Evolutionary conservation across 495 filamentous ascomycete genomes (phyloP).

Genomic region (Aspergillus olivimuriae): DNA sequence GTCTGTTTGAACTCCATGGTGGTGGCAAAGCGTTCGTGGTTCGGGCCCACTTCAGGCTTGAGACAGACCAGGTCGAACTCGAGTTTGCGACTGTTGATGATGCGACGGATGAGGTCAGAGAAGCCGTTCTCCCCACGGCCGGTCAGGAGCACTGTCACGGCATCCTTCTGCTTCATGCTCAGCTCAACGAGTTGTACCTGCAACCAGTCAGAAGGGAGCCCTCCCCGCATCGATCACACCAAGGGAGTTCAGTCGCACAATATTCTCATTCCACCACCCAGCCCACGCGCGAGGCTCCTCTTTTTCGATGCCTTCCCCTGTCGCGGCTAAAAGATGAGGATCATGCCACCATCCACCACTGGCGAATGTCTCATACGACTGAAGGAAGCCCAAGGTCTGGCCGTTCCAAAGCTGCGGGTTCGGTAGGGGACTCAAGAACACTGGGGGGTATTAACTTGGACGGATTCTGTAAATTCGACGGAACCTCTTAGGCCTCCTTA

Average conservation of each 20-base stretch:
- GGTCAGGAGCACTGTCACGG: conserved; percentile 80
- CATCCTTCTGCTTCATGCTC: conserved; percentile 82
- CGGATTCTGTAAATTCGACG: neutral
- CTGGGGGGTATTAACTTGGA: conserved; percentile 35
- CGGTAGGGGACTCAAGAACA: conserved; percentile 85
- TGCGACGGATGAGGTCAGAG: conserved; percentile 72
- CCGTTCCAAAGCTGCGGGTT: conserved; percentile 84
- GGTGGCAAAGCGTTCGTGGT: conserved; percentile 62
- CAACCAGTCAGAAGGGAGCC: conserved; percentile 22
- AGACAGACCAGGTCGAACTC: conserved; percentile 86
- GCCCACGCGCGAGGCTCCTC: conserved; percentile 83
- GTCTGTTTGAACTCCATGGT: conserved; percentile 87
- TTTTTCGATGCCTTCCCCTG: conserved; percentile 72
- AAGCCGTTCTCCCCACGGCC: conserved; percentile 78
- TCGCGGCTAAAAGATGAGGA: conserved; percentile 72
- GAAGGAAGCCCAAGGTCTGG: conserved; percentile 66
- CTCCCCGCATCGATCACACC: neutral
- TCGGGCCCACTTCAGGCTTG: conserved; percentile 78
- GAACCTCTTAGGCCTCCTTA: conserved; percentile 37
- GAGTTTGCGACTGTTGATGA: conserved; percentile 68
- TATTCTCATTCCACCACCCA: conserved; percentile 96
- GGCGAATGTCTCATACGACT: conserved; percentile 66
- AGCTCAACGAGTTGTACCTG: conserved; percentile 72
- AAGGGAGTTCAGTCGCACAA: conserved; percentile 40
- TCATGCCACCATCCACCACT: conserved; percentile 99